phyloP scores from a whole-genome alignment of 768 basidiomycete species.

The Cyathus striatus region DNA sequence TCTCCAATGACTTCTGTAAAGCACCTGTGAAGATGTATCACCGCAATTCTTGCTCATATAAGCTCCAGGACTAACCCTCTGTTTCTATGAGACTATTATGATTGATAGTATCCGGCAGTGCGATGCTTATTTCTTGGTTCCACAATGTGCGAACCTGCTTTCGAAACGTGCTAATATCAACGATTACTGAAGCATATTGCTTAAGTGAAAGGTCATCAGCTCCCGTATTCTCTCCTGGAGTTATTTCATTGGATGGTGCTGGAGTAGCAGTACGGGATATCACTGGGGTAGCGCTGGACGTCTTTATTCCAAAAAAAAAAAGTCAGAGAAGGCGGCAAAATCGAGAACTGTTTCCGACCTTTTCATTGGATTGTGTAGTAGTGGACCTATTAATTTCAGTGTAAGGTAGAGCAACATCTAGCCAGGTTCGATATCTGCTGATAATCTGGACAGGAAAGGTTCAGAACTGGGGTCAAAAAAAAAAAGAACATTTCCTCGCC shows the following conservation, averaged over 20 bases:
- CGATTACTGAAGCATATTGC: constrained; percentile 61
- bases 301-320: background rate
- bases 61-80: constrained; percentile 47
- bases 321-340: constrained; percentile 4
- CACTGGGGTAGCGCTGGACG: constrained; percentile 12
- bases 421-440: constrained; percentile 75
- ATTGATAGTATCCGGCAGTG: constrained; percentile 44
- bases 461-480: constrained; percentile 2
- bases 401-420: constrained; percentile 52
- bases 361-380: too few species aligned
- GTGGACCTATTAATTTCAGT: constrained; percentile 30
- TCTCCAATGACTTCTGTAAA: constrained; percentile 46
- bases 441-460: constrained; percentile 50
- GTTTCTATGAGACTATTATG: constrained; percentile 26
- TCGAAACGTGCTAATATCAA: constrained; percentile 61
- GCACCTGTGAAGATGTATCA: constrained; percentile 34
- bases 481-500: constrained; percentile 34
- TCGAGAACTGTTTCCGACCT: constrained; percentile 11
- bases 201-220: constrained; percentile 62
- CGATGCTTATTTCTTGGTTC: constrained; percentile 58
- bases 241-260: constrained; percentile 37
- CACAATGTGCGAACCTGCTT: constrained; percentile 53
- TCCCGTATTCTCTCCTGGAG: constrained; percentile 48
- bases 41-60: background rate
- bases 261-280: constrained; percentile 51